Conservation (phyloP, 2,329 filamentous ascomycete genomes). For the Nigrospora osmanthi region DNA sequence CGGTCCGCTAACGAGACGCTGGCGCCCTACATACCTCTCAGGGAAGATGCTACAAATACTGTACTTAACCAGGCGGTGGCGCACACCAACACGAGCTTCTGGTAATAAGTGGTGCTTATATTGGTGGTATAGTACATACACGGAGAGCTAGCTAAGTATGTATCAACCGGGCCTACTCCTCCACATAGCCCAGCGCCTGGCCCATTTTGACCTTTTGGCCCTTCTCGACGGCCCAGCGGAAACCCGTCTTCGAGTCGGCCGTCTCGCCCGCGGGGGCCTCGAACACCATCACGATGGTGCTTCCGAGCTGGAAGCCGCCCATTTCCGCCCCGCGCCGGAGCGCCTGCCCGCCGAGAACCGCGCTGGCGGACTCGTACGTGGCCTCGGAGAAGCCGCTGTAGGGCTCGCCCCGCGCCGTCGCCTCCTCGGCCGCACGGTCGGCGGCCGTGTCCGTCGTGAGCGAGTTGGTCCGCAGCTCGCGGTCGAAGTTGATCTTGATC, state of each 20-base stretch:
- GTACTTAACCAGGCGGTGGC: no score
- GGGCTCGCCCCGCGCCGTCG: constrained; percentile 65
- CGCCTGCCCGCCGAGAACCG: constrained; percentile 73
- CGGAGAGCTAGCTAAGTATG: no score
- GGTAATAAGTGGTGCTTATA: no score
- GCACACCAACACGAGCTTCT: no score
- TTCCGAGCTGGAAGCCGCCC: constrained; percentile 94
- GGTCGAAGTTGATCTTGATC: constrained; percentile 95
- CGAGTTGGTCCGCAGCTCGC: constrained; percentile 87
- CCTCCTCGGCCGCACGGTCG: constrained; percentile 75
- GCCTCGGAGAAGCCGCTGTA: constrained; percentile 93
- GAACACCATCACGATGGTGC: constrained; percentile 91
- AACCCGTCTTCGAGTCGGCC: constrained; percentile 57
- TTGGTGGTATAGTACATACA: no score
- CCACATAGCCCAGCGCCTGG: constrained; percentile 72
- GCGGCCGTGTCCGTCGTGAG: constrained; percentile 88
- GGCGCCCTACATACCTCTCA: no score
- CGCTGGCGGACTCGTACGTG: constrained; percentile 72
- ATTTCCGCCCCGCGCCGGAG: constrained; percentile 88
- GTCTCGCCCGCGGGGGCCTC: constrained; percentile 73
- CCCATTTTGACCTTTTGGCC: constrained; percentile 87
- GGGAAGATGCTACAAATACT: no score
- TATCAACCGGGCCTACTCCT: constrained; percentile 22
- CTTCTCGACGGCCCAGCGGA: constrained; percentile 79
- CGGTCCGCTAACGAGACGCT: no score